A percentile compares a stretch with the other conserved stretches of the same genome.
Conservation (phyloP, 2,329 filamentous ascomycete species). For the Trichoderma sp. region DNA sequence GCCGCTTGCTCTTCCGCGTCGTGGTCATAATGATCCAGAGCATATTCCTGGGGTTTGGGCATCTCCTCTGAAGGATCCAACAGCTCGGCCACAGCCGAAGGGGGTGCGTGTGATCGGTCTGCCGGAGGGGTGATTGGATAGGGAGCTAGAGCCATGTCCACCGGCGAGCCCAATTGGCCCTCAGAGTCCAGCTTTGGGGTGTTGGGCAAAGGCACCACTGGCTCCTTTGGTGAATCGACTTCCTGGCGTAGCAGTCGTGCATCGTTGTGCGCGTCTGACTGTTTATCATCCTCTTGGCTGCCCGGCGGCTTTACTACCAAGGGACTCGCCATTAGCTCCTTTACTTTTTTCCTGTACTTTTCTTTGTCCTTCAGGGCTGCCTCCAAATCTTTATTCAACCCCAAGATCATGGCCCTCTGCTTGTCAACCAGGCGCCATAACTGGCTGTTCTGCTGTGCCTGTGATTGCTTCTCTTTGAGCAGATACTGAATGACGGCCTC, state of each 20-base stretch:
- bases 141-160: constrained; percentile 59
- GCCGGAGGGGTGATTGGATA: constrained; percentile 67
- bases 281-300: constrained; percentile 23
- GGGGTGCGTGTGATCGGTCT: constrained; percentile 44
- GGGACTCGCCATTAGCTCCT: constrained; percentile 62
- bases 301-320: constrained; percentile 35
- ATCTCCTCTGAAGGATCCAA: constrained; percentile 58
- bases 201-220: constrained; percentile 36
- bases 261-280: constrained; percentile 14
- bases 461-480: constrained; percentile 86
- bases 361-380: constrained; percentile 92
- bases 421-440: constrained; percentile 96
- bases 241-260: constrained; percentile 30
- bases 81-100: constrained; percentile 51
- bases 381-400: constrained; percentile 92
- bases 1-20: constrained; percentile 54
- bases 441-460: constrained; percentile 86
- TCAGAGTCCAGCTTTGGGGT: constrained; percentile 55
- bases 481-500: constrained; percentile 88
- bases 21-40: constrained; percentile 56
- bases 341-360: constrained; percentile 85
- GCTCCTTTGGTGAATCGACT: constrained; percentile 22
- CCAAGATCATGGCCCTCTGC: constrained; percentile 89
- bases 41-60: constrained; percentile 63
- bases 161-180: constrained; percentile 57